Evolutionary conservation across 176 grass and related monocot genomes (phyloP).

Genomic region (Saccharum spontaneum): DNA sequence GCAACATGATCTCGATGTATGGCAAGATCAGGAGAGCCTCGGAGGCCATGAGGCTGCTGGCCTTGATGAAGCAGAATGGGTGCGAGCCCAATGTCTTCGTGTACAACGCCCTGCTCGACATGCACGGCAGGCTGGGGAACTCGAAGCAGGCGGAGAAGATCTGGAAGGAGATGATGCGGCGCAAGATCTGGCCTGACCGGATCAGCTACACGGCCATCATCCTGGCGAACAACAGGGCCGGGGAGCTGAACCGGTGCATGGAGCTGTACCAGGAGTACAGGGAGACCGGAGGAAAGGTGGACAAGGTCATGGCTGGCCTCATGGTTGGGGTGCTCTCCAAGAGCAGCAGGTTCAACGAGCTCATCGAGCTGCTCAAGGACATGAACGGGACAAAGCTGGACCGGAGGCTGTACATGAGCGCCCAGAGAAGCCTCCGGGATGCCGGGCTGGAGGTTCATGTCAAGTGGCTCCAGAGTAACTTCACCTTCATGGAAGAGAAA

Average conservation of each 20-base stretch:
- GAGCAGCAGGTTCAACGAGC: conserved; percentile 62
- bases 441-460: conserved; percentile 73
- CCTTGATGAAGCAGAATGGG: conserved; percentile 87
- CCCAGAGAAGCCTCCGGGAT: conserved; percentile 62
- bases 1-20: conserved; percentile 95
- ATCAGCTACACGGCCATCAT: conserved; percentile 82
- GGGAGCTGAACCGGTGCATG: conserved; percentile 65
- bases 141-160: conserved; percentile 83
- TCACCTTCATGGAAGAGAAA: conserved; percentile 59
- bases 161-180: conserved; percentile 83
- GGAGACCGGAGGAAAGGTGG: conserved; percentile 58
- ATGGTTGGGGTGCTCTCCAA: conserved; percentile 83
- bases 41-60: conserved; percentile 74
- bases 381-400: conserved; percentile 60
- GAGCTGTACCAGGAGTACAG: conserved; percentile 69
- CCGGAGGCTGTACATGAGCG: conserved; percentile 60
- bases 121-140: conserved; percentile 62
- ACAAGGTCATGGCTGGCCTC: conserved; percentile 65
- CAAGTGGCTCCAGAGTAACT: conserved; percentile 71
- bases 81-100: conserved; percentile 80
- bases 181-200: conserved; percentile 60
- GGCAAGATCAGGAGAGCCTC: conserved; percentile 65
- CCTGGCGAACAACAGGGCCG: conserved; percentile 65
- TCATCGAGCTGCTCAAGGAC: conserved; percentile 69
- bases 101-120: conserved; percentile 95